Percentiles rank a stretch among this genome's conserved stretches.
Conservation (phyloP, 1,139 yeast genomes). For the Suhomyces terraborum region DNA sequence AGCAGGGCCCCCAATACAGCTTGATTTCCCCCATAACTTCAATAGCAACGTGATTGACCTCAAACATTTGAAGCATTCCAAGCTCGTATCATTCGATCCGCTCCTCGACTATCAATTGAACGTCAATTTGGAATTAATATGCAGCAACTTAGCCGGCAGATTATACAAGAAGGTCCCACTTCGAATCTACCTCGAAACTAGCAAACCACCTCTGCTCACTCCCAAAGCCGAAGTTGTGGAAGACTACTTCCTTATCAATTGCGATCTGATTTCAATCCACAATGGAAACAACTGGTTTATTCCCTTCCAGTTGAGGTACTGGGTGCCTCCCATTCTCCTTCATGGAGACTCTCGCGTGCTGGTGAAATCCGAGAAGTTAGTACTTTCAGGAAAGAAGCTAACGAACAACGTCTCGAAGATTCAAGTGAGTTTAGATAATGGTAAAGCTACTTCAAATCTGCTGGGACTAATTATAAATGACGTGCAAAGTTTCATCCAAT, state of each 20-base stretch:
- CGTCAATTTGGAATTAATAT: constrained; percentile 34
- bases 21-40: constrained; percentile 21
- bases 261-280: constrained; percentile 36
- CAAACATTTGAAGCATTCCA: neutral
- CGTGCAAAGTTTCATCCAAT: constrained; percentile 15
- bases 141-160: constrained; percentile 21
- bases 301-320: constrained; percentile 40
- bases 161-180: constrained; percentile 16
- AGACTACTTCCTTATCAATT: constrained; percentile 24
- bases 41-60: constrained; percentile 10
- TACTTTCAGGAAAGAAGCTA: constrained; percentile 14
- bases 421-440: constrained; percentile 1
- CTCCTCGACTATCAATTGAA: constrained; percentile 20
- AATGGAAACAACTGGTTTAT: constrained; percentile 32
- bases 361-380: constrained; percentile 15
- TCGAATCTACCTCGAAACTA: constrained; percentile 8
- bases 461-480: constrained; percentile 12
- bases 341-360: constrained; percentile 22
- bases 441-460: too few relatives aligned
- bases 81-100: constrained; percentile 15
- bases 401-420: constrained; percentile 8
- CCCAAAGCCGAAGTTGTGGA: constrained; percentile 7
- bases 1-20: constrained; percentile 29
- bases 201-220: neutral
- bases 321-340: constrained; percentile 41